Percentiles rank a stretch among this genome's conserved stretches.
These are phyloP conservation scores for Pelargonium citronellum DNA, from an alignment of 441 rosid genomes.

Conservation along the genomic window DNA sequence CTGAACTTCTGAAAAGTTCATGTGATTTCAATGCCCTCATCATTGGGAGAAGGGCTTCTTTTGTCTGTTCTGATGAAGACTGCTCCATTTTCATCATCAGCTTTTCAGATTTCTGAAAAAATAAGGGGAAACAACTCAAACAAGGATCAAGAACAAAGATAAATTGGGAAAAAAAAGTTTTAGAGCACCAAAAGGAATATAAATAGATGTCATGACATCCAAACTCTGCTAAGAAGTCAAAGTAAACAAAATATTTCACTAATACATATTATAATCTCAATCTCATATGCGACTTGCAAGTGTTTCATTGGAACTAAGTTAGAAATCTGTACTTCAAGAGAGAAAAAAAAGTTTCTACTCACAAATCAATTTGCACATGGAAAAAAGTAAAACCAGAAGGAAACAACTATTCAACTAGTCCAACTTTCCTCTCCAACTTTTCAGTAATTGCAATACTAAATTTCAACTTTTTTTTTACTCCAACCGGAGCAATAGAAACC, in stretches of 20 bases:
- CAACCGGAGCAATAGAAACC: background rate
- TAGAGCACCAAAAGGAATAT: background rate
- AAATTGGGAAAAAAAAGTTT: background rate
- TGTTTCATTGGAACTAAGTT: background rate
- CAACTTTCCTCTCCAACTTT: background rate
- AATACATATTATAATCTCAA: background rate
- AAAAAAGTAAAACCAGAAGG: too few species aligned
- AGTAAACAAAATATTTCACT: constrained; percentile 1
- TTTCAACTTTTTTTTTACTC: background rate
- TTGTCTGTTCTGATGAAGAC: constrained; percentile 38
- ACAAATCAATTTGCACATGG: background rate
- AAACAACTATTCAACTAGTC: background rate
- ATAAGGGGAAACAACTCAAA: background rate
- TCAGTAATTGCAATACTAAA: background rate
- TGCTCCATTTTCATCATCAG: constrained; percentile 48
- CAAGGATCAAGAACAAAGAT: background rate
- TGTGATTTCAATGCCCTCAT: constrained; percentile 50
- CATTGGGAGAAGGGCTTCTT: constrained; percentile 44
- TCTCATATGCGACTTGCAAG: background rate
- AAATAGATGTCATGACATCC: background rate
- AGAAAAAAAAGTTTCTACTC: background rate
- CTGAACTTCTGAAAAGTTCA: constrained; percentile 44
- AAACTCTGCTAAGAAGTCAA: background rate
- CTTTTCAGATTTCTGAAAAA: constrained; percentile 43
- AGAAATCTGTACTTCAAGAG: background rate